These are phyloP conservation scores for Entomophthora muscae DNA, from an alignment of 371 early-diverging fungal species.

Conservation along the genomic window DNA sequence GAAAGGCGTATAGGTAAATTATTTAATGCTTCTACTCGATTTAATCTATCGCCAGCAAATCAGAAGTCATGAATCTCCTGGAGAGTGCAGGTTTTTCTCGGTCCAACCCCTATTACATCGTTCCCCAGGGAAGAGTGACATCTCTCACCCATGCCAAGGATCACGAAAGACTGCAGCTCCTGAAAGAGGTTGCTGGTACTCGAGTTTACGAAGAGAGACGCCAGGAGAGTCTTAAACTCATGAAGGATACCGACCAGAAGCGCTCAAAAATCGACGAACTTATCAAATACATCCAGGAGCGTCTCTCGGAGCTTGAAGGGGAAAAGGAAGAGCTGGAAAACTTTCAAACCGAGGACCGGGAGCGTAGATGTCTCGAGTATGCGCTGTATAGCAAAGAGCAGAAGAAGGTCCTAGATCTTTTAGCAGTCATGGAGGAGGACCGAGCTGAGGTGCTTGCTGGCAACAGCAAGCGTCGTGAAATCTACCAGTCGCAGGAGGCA, in stretches of 20 bases:
- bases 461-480: slow-evolving; percentile 18
- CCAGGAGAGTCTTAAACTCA: slow-evolving; percentile 69
- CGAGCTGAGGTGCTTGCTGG: slow-evolving; percentile 24
- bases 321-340: slow-evolving; percentile 84
- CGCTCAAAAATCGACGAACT: slow-evolving; percentile 80
- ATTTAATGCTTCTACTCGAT: too few relatives aligned
- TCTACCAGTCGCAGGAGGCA: slow-evolving; percentile 15
- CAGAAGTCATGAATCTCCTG: slow-evolving; percentile 84
- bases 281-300: slow-evolving; percentile 71
- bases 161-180: slow-evolving; percentile 67
- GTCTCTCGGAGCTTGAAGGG: slow-evolving; percentile 73
- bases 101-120: slow-evolving; percentile 97
- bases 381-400: slow-evolving; percentile 71
- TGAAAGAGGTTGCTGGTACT: slow-evolving; percentile 98
- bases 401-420: background rate
- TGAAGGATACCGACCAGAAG: slow-evolving; percentile 85
- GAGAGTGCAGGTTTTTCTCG: slow-evolving; percentile 97
- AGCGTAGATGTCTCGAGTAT: slow-evolving; percentile 79
- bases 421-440: slow-evolving; percentile 26
- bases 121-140: slow-evolving; percentile 97
- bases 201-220: slow-evolving; percentile 93
- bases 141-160: slow-evolving; percentile 90
- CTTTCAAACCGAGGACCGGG: slow-evolving; percentile 69
- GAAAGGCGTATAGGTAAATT: slow-evolving; percentile 60
- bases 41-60: slow-evolving; percentile 31